Conservation (phyloP, 2,329 filamentous ascomycete species). For the Penicillium verrucosum region DNA sequence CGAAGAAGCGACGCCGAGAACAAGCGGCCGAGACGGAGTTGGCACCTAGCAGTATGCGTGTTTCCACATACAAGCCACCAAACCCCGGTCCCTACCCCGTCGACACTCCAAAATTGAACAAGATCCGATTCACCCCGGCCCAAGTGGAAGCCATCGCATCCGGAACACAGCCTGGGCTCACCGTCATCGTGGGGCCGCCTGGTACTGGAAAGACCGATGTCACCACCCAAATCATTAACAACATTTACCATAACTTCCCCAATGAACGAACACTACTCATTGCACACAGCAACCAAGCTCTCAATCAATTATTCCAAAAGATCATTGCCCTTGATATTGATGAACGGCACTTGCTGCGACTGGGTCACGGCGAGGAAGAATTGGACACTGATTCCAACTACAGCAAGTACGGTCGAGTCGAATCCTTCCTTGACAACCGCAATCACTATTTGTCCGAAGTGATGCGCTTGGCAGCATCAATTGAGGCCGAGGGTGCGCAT, state of each 20-base stretch:
- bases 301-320: slow-evolving; percentile 97
- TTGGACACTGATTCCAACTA: slow-evolving; percentile 81
- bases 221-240: slow-evolving; percentile 96
- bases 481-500: slow-evolving; percentile 88
- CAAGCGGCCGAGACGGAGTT: slow-evolving; percentile 64
- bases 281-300: slow-evolving; percentile 94
- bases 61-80: slow-evolving; percentile 83
- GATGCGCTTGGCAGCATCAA: slow-evolving; percentile 75
- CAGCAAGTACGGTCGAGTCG: slow-evolving; percentile 90
- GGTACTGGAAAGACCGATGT: slow-evolving; percentile 99
- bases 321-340: slow-evolving; percentile 96
- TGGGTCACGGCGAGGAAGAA: slow-evolving; percentile 95
- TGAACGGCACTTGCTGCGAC: slow-evolving; percentile 82
- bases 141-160: slow-evolving; percentile 92
- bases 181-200: slow-evolving; percentile 88
- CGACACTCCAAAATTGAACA: slow-evolving; percentile 77
- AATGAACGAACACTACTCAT: slow-evolving; percentile 86
- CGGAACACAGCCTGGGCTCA: slow-evolving; percentile 89
- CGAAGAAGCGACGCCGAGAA: slow-evolving; percentile 85
- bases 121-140: slow-evolving; percentile 81
- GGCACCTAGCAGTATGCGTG: slow-evolving; percentile 66
- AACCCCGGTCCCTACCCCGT: slow-evolving; percentile 88
- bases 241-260: slow-evolving; percentile 97
- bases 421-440: slow-evolving; percentile 89
- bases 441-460: slow-evolving; percentile 77